Evolutionary conservation across 2,329 filamentous ascomycete species (phyloP).

Genomic region (Nigrospora sphaerica): DNA sequence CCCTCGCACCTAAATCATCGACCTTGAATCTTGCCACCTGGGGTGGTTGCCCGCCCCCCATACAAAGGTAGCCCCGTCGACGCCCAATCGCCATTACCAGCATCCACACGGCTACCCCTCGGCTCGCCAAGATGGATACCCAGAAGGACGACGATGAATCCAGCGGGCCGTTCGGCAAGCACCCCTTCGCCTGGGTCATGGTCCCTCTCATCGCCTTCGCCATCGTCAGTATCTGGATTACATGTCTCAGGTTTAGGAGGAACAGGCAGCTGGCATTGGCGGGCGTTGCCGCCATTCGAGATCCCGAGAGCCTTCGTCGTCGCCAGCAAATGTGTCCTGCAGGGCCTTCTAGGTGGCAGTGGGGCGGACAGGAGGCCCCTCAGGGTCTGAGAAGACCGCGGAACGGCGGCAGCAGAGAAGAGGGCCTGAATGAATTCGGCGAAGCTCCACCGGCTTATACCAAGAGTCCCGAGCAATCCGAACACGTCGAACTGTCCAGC

Average conservation of each 20-base stretch:
- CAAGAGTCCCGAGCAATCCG: constrained; percentile 10
- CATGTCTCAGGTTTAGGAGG: constrained; percentile 17
- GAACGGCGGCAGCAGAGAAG: constrained; percentile 13
- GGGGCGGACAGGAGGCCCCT: constrained; percentile 1
- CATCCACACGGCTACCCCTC: no score
- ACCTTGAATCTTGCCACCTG: no score
- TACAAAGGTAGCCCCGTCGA: no score
- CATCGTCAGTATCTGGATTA: constrained; percentile 12
- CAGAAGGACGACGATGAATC: no score
- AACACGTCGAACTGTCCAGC: constrained; percentile 1
- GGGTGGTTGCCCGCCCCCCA: no score
- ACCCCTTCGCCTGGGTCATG: constrained; percentile 17
- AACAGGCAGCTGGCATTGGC: constrained; percentile 8
- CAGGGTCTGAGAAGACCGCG: constrained; percentile 1
- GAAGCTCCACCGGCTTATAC: constrained; percentile 24
- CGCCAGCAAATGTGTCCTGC: constrained; percentile 5
- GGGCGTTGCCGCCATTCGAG: constrained; percentile 3
- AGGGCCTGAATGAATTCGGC: constrained; percentile 24
- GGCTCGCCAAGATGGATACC: no score
- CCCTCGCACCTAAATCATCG: no score
- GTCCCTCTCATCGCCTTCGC: constrained; percentile 21
- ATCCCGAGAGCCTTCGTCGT: constrained; percentile 13
- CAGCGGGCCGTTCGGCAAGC: background rate
- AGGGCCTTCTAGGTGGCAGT: constrained; percentile 6
- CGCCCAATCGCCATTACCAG: no score